phyloP scores from a whole-genome alignment of 1,284 basidiomycete genomes.

The Malassezia brasiliensis region DNA sequence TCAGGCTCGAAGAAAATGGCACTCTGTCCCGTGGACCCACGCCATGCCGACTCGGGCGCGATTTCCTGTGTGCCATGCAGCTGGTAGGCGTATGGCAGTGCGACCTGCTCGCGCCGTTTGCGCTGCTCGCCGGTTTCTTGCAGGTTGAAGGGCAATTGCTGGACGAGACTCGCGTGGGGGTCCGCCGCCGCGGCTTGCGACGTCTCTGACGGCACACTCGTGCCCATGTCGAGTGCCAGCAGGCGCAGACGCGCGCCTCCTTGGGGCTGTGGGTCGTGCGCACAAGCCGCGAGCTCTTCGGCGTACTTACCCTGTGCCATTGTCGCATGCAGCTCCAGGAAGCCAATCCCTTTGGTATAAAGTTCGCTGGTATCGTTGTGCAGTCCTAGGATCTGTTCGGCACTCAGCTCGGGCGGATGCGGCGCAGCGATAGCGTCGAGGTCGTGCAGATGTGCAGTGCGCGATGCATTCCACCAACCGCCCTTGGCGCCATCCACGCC shows the following conservation, averaged over 20 bases:
- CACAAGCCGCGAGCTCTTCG: slow-evolving; percentile 5
- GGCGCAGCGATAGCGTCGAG: background rate
- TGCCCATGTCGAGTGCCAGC: background rate
- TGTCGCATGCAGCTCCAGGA: slow-evolving; percentile 6
- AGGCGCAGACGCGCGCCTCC: slow-evolving; percentile 3
- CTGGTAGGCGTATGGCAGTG: slow-evolving; percentile 33
- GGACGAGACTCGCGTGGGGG: slow-evolving; percentile 21
- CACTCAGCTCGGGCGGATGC: background rate
- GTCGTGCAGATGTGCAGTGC: background rate
- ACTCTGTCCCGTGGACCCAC: slow-evolving; percentile 31
- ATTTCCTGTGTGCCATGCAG: slow-evolving; percentile 12
- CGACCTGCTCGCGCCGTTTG: slow-evolving; percentile 26
- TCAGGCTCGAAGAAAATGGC: slow-evolving; percentile 43
- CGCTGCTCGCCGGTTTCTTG: slow-evolving; percentile 28
- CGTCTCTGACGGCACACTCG: background rate
- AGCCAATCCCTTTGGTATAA: slow-evolving; percentile 1
- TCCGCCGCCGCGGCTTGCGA: background rate
- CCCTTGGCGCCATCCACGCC: slow-evolving; percentile 20
- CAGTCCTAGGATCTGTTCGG: background rate
- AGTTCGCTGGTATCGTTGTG: background rate
- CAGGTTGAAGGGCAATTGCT: slow-evolving; percentile 31
- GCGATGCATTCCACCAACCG: slow-evolving; percentile 24
- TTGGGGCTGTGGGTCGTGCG: background rate
- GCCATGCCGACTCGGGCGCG: slow-evolving; percentile 2
- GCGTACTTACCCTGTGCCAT: slow-evolving; percentile 3